Evolutionary conservation across 1,284 basidiomycete species (phyloP), one percentile per base, ranked within the genome.

Genomic region (Papiliotrema nemorosa): DNA sequence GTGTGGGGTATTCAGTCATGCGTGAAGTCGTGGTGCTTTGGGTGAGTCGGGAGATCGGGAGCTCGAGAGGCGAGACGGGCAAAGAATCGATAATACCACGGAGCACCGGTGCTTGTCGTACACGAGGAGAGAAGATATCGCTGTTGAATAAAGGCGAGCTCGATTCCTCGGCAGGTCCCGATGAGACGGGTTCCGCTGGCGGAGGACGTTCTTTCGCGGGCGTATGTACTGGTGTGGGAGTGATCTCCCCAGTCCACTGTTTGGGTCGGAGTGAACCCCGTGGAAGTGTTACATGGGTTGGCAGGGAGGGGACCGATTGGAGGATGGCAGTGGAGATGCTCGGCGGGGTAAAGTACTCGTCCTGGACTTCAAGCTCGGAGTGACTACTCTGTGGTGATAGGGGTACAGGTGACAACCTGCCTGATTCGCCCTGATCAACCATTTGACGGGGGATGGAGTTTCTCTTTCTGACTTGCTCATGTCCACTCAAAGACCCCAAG

Each of bases 51-150:
- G 29, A 2, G 31, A 6, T 33, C 12, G 58, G 55, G 9, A 60
- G 50, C 24, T 54, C 53, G 5, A 60, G 46, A 3, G 58, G 58
- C 3, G 58, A 60, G 24, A 57, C 45, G 1, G 58, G 55, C 9
- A 47, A 6, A 6, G 20, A 16, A 14, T 60, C 53, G 13, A 44
- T 36, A 25, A 57, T 44, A 2, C 54, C 54, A 21, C 47, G 37
- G 9, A 59, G 35, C 5, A 54, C 44, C 6, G 57, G 57, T 20
- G 47, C 47, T 3, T 16, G 31, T 6, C 39, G 51, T 5, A 51
- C 51, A 16, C 57, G 43, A 33, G 57, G 57, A 2, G 57, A 59
- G 41, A 59, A 59, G 46, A 59, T 56, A 18, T 47, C 45, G 6
- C 50, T 26, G 27, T 53, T 46, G 40, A 55, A 54, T 3, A n/a